phyloP scores from a whole-genome alignment of 2,329 filamentous ascomycete genomes.

The Waltergamsia citrina region DNA sequence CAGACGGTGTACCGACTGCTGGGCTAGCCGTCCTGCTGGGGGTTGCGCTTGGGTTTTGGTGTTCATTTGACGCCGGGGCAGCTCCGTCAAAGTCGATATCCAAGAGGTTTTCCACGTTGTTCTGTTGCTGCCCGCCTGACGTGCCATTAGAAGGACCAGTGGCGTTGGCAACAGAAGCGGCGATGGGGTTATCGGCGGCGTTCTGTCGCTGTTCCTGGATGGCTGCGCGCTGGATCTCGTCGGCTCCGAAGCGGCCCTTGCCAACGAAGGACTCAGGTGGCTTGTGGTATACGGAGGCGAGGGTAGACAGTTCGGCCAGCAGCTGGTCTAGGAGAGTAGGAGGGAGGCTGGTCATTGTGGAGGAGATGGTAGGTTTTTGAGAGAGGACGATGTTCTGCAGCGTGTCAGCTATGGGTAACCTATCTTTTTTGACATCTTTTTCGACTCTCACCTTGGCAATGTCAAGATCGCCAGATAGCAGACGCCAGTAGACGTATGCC shows the following conservation, averaged over 20 bases:
- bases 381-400: conserved; percentile 72
- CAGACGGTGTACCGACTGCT: conserved; percentile 24
- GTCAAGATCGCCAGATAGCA: conserved; percentile 84
- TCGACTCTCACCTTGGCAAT: conserved; percentile 64
- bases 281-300: conserved; percentile 97
- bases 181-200: conserved; percentile 86
- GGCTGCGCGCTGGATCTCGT: conserved; percentile 87
- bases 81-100: conserved; percentile 95
- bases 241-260: conserved; percentile 86
- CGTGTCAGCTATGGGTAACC: background rate
- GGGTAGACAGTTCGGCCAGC: conserved; percentile 83
- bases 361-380: conserved; percentile 86
- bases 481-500: conserved; percentile 96
- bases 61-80: conserved; percentile 76
- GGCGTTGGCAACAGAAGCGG: conserved; percentile 67
- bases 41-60: conserved; percentile 44
- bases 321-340: conserved; percentile 78
- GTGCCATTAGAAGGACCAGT: conserved; percentile 55
- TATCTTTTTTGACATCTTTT: background rate
- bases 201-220: conserved; percentile 95
- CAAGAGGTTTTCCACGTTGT: conserved; percentile 86
- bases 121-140: conserved; percentile 45
- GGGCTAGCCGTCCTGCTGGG: conserved; percentile 63
- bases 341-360: conserved; percentile 86
- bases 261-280: conserved; percentile 97